Evolutionary conservation across 2,329 filamentous ascomycete genomes (phyloP), one percentile per base, ranked within the genome.

Genomic region (Venturia aucupariae): DNA sequence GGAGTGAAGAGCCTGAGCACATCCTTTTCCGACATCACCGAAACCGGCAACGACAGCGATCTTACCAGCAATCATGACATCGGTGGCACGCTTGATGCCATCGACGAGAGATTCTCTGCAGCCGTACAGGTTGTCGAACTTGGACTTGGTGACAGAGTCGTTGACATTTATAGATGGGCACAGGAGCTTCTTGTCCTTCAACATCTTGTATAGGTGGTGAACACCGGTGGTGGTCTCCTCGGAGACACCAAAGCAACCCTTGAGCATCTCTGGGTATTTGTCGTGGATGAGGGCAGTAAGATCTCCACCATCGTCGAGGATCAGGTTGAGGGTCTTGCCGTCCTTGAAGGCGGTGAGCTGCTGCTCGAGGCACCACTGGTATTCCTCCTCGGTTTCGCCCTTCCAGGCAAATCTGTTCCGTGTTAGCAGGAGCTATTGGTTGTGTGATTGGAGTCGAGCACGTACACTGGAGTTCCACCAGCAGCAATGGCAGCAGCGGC

Each of bases 1-100:
- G 81, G 88, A 89, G 82, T 91, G 89, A 69, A 99, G 91, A 75
- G 93, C 93, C 83, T 94, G 86, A 74, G 93, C 92, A 78, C 94
- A 97, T 73, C 93, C 93, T 89, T 99, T 99, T 79, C 93, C 93
- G 79, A 99, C 94, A 81, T 99, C 93, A 87, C 93, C 93, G 84
- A 89, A 99, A 79, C 94, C 94, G 74, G 94, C 94, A 71, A 99
- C 94, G 71, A 97, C 92, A 70, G 90, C 92, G 74, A 97, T 87
- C 89, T 99, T 97, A 79, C 94, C 94, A 76, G 94, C 94, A 84
- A 97, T 93, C 94, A 99, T 99, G 81, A 97, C 94, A 84, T 99
- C 93, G 79, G 94, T 99, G 73, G 94, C 93, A 83, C 93, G 93
- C 90, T 97, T 99, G 88, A 99, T 97, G 79, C 94, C 94, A 79